Conservation (phyloP, 179 eudicot genomes). For the Spergularia azorica region DNA sequence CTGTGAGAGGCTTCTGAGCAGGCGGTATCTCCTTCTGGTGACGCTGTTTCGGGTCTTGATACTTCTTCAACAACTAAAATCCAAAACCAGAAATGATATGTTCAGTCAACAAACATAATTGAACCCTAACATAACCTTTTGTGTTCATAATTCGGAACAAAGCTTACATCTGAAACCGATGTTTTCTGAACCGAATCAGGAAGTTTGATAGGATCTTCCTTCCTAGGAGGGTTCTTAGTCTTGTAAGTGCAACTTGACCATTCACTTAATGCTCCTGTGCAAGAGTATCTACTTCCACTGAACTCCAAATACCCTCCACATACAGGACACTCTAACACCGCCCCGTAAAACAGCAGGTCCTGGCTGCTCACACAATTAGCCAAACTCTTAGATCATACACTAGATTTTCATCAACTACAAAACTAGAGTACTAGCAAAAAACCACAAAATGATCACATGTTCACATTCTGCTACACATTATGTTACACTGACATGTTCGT, state of each 20-base stretch:
- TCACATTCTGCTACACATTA: neutral
- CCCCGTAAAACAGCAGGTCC: conserved; percentile 76
- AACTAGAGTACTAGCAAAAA: neutral
- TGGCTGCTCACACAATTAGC: conserved; percentile 40
- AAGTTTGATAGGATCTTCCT: conserved; percentile 45
- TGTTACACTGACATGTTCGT: neutral
- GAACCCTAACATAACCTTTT: too few relatives aligned
- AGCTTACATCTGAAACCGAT: conserved; percentile 54
- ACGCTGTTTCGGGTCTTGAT: conserved; percentile 46
- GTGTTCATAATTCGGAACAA: too few relatives aligned
- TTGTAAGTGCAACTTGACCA: conserved; percentile 76
- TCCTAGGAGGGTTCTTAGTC: conserved; percentile 64
- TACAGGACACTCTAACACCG: conserved; percentile 57
- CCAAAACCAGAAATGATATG: neutral
- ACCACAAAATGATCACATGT: neutral
- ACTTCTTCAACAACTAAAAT: conserved; percentile 52
- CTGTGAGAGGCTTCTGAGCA: conserved; percentile 55
- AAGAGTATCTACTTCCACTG: conserved; percentile 42
- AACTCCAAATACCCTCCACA: conserved; percentile 61
- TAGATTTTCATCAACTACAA: too few relatives aligned
- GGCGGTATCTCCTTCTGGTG: conserved; percentile 41
- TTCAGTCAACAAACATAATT: neutral
- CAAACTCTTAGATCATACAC: neutral
- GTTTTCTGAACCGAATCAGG: conserved; percentile 64
- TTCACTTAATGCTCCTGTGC: conserved; percentile 67